phyloP scores from a whole-genome alignment of 179 eudicot species.

The Carnegiea gigantea region DNA sequence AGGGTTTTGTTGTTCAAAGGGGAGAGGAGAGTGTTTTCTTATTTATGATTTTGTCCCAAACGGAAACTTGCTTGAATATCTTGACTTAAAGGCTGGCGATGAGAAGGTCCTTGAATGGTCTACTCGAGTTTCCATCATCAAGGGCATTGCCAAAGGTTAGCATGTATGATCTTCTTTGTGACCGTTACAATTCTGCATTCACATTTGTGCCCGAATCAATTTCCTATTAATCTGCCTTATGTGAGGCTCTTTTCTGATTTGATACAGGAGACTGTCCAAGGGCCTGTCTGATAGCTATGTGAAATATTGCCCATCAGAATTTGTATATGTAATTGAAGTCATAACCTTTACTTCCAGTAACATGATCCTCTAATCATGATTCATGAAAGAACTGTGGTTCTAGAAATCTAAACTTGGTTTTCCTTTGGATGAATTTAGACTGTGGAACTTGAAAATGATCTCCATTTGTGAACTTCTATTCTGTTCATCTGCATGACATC shows the following conservation, averaged over 20 bases:
- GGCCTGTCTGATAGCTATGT: background rate
- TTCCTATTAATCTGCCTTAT: background rate
- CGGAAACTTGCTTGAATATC: slow-evolving; percentile 70
- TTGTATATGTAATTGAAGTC: background rate
- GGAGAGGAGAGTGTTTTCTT: slow-evolving; percentile 91
- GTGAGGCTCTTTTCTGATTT: background rate
- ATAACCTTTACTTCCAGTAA: background rate
- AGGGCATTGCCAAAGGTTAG: slow-evolving; percentile 92
- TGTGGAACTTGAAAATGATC: background rate
- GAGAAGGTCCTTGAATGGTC: slow-evolving; percentile 74
- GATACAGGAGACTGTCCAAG: background rate
- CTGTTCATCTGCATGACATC: background rate
- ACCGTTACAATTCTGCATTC: background rate
- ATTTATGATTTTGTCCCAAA: slow-evolving; percentile 80
- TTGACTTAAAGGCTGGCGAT: slow-evolving; percentile 53
- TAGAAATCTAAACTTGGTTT: background rate
- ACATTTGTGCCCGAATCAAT: background rate
- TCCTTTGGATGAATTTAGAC: background rate
- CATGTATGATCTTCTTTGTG: slow-evolving; percentile 7
- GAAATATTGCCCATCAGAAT: background rate
- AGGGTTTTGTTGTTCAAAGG: slow-evolving; percentile 92
- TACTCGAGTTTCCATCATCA: slow-evolving; percentile 69
- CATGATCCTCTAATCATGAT: background rate
- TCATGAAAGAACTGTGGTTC: background rate
- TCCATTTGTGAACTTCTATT: background rate